Base-by-base conservation (phyloP, 805 yeast genomes). In the Vanderwaltozyma polyspora region DNA sequence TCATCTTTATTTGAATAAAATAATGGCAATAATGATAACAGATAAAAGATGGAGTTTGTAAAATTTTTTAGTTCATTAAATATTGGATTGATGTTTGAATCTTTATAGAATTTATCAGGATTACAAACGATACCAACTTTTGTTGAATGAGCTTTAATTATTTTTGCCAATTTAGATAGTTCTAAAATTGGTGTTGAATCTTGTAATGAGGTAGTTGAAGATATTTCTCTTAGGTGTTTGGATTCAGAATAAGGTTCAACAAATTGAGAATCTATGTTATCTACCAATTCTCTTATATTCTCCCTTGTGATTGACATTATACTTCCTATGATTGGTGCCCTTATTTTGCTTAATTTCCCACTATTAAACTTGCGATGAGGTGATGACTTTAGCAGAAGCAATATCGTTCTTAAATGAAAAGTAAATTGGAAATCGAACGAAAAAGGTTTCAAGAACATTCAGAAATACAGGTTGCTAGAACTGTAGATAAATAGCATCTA, bases 81-180 rank as follows among this genome's bases (percentile, higher is more conserved):
- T 5, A 49, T 43, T 1, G 52, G 51, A 12, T 26, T 33, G 17
- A 41, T 37, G 35, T 51, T 53, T 11, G 34, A 19, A 25, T 46
- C 45, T 8, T 41, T 42, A 11, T 12, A 5, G 10, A 28, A 10
- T 22, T 42, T 49, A 6, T 44, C 50, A 15, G 55, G 54, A 15
- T 51, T 41, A 19, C 46, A 40, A 6, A 57, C 33, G 15, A 57
- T 51, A 25, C 62, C 63, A 8, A 82, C 62, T 51, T 83, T 83
- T 3, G 94, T 84, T 2, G 79, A 66, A 51, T 82, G 86, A 1
- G 94, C 86, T 52, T 68, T 76, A 7, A 79, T 63, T 26, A 84
- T 59, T 37, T 70, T 65, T 14, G 73, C 52, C 6, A 81, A 48
- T 50, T 84, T 85, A 5, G 49, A 54, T 12, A 82, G 46, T 45